Evolutionary conservation across 257 asterid species (phyloP), one percentile per base, ranked within the genome.

Genomic region (Primulina tabacum): DNA sequence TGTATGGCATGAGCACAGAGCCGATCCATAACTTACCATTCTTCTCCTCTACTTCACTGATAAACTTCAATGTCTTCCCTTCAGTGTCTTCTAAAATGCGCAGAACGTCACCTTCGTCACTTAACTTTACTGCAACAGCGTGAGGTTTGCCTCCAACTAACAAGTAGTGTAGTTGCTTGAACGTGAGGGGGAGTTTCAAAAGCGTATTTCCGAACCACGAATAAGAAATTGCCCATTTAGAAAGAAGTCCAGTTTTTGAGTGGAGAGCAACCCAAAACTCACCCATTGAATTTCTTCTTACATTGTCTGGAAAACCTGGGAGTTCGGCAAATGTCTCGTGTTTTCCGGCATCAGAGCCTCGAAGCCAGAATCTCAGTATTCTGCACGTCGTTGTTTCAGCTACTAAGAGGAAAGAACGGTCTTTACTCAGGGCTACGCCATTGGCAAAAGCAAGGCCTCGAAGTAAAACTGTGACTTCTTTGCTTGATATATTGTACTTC

Each of bases 181-280:
- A 82, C 75, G 53, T 63, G 29, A 90, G 73, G 7, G 88, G 87
- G 34, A 88, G 85, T 77, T 82, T 85, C 37, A 85, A 33, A 60
- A 82, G 21, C 26, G 69, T 17, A 2, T 69, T 77, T 7, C 94
- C 94, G 0, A 84, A 57, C 86, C 80, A 83, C 0, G 83, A 71
- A 56, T 82, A 68, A 6, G 86, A 73, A 34, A 71, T 64, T 3
- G 70, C 66, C 75, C 76, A 69, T 66, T 75, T 78, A 17, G 86
- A 40, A 8, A 85, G 18, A 10, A 64, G 10, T 20, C 79, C 86
- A 0, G 65, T 34, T 75, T 87, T 89, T 0, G 88, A 71, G 71
- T 89, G 92, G 77, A 89, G 75, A 14, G 84, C 95, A 0, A 90
- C 91, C 97, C 97, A 88, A 62, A 82, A 90, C 1, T 86, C 88